Percentiles rank a stretch among this genome's conserved stretches.
Evolutionary conservation across 352 stramenopile genomes (phyloP).

Genomic region (Phytophthora cactorum): DNA sequence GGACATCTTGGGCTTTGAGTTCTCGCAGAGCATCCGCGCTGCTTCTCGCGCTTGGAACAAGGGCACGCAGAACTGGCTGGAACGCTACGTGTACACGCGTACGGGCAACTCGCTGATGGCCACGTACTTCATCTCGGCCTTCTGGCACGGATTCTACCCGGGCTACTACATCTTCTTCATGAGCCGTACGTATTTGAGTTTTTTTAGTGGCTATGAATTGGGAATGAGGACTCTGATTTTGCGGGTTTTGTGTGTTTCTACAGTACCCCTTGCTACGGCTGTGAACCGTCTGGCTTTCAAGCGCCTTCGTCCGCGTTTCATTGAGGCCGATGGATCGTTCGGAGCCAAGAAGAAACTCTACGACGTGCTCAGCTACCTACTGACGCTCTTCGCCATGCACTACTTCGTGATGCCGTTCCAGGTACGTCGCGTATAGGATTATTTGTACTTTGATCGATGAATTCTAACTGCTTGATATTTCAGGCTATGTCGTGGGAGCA

Average conservation of each 20-base stretch:
- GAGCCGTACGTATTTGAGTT: constrained; percentile 41
- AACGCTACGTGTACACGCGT: constrained; percentile 97
- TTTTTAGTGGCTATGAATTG: background rate
- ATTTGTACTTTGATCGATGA: background rate
- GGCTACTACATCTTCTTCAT: constrained; percentile 98
- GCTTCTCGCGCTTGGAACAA: constrained; percentile 96
- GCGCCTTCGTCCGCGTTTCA: constrained; percentile 70
- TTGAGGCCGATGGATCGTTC: constrained; percentile 62
- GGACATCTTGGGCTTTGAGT: constrained; percentile 96
- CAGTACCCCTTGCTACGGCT: constrained; percentile 67
- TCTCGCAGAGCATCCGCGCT: constrained; percentile 90
- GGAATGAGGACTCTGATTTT: constrained; percentile 1
- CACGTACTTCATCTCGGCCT: constrained; percentile 95
- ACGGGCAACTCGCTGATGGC: constrained; percentile 92
- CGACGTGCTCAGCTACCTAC: constrained; percentile 56
- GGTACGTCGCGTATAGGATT: constrained; percentile 18
- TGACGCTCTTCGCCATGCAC: constrained; percentile 60
- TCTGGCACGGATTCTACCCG: constrained; percentile 99
- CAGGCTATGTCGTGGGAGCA: constrained; percentile 74
- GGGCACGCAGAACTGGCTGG: constrained; percentile 96
- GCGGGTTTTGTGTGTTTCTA: constrained; percentile 3
- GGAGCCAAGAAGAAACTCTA: constrained; percentile 66
- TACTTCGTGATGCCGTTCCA: constrained; percentile 82
- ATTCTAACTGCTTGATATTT: background rate
- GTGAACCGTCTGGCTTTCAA: constrained; percentile 74